A percentile compares a stretch with the other conserved stretches of the same genome.
phyloP scores from a whole-genome alignment of 768 basidiomycete species.

The Boletellus ananiceps region DNA sequence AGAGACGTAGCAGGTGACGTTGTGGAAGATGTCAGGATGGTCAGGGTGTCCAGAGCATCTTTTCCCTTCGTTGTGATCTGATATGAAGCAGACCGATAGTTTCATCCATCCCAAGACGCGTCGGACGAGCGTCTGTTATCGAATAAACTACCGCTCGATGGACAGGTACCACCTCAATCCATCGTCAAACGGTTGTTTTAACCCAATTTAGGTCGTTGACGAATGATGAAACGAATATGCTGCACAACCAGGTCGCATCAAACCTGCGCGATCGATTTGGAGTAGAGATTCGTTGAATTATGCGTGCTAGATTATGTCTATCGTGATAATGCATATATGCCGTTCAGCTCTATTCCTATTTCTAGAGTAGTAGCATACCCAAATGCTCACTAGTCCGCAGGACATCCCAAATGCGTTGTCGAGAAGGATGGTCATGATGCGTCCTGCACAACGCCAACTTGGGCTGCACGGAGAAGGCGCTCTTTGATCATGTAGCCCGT shows the following conservation, averaged over 20 bases:
- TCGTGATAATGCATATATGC: conserved; percentile 25
- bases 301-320: conserved; percentile 36
- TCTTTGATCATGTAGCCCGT: conserved; percentile 93
- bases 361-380: conserved; percentile 23
- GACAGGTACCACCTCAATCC: conserved; percentile 56
- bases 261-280: conserved; percentile 57
- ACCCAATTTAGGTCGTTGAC: conserved; percentile 61
- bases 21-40: conserved; percentile 86
- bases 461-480: conserved; percentile 87
- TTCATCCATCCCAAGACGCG: conserved; percentile 88
- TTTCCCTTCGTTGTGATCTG: background rate
- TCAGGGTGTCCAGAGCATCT: conserved; percentile 29
- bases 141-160: conserved; percentile 95
- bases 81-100: conserved; percentile 67
- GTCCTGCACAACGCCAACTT: conserved; percentile 93
- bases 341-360: conserved; percentile 22
- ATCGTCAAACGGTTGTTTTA: conserved; percentile 1
- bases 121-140: conserved; percentile 76
- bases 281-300: conserved; percentile 84
- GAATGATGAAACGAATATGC: conserved; percentile 82
- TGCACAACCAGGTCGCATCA: conserved; percentile 61
- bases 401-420: background rate
- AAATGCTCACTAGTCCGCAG: conserved; percentile 6
- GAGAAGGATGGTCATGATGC: conserved; percentile 28
- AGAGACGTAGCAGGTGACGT: conserved; percentile 90